A percentile compares a stretch with the other conserved stretches of the same genome.
Evolutionary conservation across 257 asterid genomes (phyloP).

Genomic region (Penstemon eatonii): DNA sequence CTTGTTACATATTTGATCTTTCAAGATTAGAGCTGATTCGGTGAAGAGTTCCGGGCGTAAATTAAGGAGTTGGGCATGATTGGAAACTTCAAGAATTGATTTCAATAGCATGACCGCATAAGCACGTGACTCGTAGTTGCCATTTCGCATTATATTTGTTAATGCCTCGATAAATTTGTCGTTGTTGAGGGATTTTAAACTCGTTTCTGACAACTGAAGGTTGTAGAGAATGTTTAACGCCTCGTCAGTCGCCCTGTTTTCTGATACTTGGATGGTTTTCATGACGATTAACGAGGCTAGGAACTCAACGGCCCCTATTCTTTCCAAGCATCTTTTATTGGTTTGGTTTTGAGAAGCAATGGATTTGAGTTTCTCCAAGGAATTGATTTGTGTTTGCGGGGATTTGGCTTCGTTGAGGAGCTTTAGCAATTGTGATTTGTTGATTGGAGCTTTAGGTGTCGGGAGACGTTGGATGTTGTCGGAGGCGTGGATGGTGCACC

Average conservation of each 20-base stretch:
- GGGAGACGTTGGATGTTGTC: slow-evolving; percentile 68
- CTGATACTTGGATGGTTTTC: slow-evolving; percentile 9
- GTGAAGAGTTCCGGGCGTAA: slow-evolving; percentile 39
- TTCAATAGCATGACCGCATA: slow-evolving; percentile 53
- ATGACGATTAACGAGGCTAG: slow-evolving; percentile 47
- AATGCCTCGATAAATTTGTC: slow-evolving; percentile 47
- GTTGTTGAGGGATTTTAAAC: slow-evolving; percentile 39
- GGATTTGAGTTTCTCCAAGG: slow-evolving; percentile 51
- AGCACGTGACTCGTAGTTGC: slow-evolving; percentile 64
- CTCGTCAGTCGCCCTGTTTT: slow-evolving; percentile 41
- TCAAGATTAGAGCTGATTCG: slow-evolving; percentile 44
- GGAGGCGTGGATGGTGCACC: slow-evolving; percentile 72
- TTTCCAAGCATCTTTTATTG: slow-evolving; percentile 60
- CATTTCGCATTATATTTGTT: slow-evolving; percentile 43
- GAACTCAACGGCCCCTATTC: slow-evolving; percentile 54
- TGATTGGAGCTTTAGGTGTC: slow-evolving; percentile 69
- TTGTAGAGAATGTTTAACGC: slow-evolving; percentile 56
- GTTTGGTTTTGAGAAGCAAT: slow-evolving; percentile 62
- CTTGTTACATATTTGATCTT: slow-evolving; percentile 48
- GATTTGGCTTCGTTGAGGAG: slow-evolving; percentile 45
- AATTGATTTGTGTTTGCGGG: slow-evolving; percentile 40
- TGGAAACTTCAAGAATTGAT: slow-evolving; percentile 44
- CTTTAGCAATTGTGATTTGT: slow-evolving; percentile 50
- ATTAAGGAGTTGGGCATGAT: slow-evolving; percentile 31
- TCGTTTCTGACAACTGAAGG: slow-evolving; percentile 54